These are phyloP conservation scores for Dactylellina haptotyla DNA, from an alignment of 2,329 filamentous ascomycete species.

Conservation along the genomic window DNA sequence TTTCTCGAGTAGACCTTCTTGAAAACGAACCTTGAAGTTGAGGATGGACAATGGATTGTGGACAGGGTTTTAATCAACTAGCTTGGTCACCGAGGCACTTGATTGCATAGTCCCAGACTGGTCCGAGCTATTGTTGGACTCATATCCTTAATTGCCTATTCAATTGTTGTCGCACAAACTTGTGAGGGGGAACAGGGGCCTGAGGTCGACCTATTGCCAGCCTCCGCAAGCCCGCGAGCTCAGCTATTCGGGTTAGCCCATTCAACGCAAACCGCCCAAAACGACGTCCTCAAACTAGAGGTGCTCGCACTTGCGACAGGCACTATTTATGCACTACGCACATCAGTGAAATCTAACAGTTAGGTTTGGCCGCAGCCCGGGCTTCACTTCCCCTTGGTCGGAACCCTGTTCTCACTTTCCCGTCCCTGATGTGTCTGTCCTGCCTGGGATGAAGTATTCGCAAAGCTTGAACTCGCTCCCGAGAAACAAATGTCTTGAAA, in stretches of 20 bases:
- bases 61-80: neutral
- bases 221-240: slow-evolving; percentile 4
- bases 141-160: neutral
- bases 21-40: neutral
- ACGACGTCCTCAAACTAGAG: neutral
- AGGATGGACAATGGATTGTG: too few species aligned
- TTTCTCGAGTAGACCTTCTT: neutral
- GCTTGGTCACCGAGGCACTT: neutral
- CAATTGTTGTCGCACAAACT: slow-evolving; percentile 29
- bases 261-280: neutral
- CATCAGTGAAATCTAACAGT: neutral
- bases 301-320: slow-evolving; percentile 21
- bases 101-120: neutral
- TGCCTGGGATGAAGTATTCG: neutral
- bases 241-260: slow-evolving; percentile 16
- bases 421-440: slow-evolving; percentile 8
- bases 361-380: slow-evolving; percentile 21
- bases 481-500: slow-evolving; percentile 4
- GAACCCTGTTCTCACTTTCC: slow-evolving; percentile 10
- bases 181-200: neutral
- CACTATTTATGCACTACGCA: slow-evolving; percentile 5
- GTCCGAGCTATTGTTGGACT: slow-evolving; percentile 10
- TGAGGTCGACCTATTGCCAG: too few species aligned
- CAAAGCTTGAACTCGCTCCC: slow-evolving; percentile 4
- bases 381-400: neutral